phyloP scores from a whole-genome alignment of 768 basidiomycete species.

The Russula sp. region DNA sequence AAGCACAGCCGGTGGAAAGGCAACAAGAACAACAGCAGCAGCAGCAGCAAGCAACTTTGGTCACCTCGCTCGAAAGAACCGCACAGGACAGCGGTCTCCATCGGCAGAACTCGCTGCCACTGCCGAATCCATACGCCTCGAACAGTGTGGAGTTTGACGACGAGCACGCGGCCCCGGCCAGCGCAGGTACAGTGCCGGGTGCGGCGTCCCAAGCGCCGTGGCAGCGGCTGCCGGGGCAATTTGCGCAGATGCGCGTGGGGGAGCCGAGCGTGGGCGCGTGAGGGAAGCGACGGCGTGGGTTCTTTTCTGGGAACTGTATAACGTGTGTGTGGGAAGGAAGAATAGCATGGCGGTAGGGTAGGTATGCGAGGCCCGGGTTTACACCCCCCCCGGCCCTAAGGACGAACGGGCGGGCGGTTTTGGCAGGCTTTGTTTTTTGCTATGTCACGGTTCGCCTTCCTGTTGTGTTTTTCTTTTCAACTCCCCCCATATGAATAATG shows the following conservation, averaged over 20 bases:
- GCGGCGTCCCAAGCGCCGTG: conserved; percentile 5
- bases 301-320: not conserved
- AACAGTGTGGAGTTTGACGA: not conserved
- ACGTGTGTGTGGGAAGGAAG: not conserved
- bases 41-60: not conserved
- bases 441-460: no score
- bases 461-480: no score
- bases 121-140: conserved; percentile 18
- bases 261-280: conserved; percentile 21
- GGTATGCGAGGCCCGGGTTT: no score
- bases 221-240: conserved; percentile 17
- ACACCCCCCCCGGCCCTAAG: not conserved
- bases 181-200: not conserved
- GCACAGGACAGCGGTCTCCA: not conserved
- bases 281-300: not conserved
- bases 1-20: not conserved
- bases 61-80: not conserved
- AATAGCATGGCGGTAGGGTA: no score
- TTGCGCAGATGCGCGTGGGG: conserved; percentile 23
- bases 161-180: not conserved
- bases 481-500: no score
- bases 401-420: not conserved
- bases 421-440: no score
- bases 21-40: conserved; percentile 14
- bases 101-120: conserved; percentile 17